These are phyloP conservation scores for Quercus robur DNA, from an alignment of 306 rosid species.

Conservation along the genomic window DNA sequence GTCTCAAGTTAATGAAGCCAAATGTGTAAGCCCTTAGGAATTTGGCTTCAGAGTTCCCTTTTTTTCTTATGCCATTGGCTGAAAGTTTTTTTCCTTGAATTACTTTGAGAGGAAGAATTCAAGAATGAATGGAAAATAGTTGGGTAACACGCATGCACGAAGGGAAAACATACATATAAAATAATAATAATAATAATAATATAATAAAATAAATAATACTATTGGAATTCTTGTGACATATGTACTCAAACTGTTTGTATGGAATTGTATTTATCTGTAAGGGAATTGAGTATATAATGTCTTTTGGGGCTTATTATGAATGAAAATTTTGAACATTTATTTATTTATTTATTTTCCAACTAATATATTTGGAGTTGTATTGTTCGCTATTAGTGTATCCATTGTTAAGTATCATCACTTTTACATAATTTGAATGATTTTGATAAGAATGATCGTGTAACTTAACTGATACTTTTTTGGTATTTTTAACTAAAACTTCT, in stretches of 20 bases:
- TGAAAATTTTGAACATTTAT: too few species aligned
- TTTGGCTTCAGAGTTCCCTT: not conserved
- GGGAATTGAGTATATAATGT: too few species aligned
- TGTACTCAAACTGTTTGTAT: not conserved
- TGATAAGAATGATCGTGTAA: too few species aligned
- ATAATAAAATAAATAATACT: not conserved
- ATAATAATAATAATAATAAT: not conserved
- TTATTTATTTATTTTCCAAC: too few species aligned
- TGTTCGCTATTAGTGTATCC: too few species aligned
- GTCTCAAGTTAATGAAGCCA: constrained; percentile 35
- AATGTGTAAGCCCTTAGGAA: not conserved
- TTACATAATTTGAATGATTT: too few species aligned
- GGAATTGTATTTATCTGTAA: not conserved
- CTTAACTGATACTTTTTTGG: too few species aligned
- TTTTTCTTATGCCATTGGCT: not conserved
- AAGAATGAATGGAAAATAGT: not conserved
- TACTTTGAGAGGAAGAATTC: not conserved
- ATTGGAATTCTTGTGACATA: not conserved
- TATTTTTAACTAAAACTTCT: too few species aligned
- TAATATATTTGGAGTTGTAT: too few species aligned
- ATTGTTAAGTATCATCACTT: too few species aligned
- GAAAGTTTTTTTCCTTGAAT: not conserved
- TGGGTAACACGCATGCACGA: not conserved
- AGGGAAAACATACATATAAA: not conserved
- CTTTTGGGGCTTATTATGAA: too few species aligned